phyloP scores from a whole-genome alignment of 1,284 basidiomycete species.

The Agaricales sp. region DNA sequence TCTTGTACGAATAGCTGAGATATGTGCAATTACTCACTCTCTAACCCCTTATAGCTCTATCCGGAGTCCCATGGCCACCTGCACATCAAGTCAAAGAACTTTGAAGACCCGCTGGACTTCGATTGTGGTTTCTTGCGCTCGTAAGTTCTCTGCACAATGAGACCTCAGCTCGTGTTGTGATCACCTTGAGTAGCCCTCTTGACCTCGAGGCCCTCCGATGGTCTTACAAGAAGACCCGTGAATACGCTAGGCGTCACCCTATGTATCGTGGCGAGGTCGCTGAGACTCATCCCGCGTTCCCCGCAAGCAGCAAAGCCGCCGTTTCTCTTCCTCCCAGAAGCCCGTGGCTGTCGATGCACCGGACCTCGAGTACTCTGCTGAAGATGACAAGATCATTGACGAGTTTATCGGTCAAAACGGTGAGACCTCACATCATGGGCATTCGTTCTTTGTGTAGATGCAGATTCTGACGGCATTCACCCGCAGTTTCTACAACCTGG shows the following conservation, averaged over 20 bases:
- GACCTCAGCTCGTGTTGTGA: too few relatives aligned
- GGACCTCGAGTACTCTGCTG: constrained; percentile 26
- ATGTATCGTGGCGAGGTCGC: constrained; percentile 36
- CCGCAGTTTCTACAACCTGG: constrained; percentile 22
- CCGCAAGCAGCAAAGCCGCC: constrained; percentile 8
- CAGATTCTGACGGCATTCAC: constrained; percentile 25
- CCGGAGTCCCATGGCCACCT: constrained; percentile 25
- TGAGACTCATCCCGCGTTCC: constrained; percentile 39
- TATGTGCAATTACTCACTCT: neutral
- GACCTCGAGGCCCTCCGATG: constrained; percentile 44
- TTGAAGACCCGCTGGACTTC: constrained; percentile 21
- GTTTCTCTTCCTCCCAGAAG: neutral
- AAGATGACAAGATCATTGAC: constrained; percentile 30
- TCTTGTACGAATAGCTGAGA: constrained; percentile 14
- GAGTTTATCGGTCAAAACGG: constrained; percentile 18
- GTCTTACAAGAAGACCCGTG: constrained; percentile 47
- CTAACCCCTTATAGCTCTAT: constrained; percentile 16
- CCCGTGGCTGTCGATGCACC: constrained; percentile 21
- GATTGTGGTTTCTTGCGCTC: constrained; percentile 19
- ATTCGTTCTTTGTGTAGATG: neutral
- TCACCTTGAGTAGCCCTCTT: constrained; percentile 29
- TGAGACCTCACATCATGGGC: neutral
- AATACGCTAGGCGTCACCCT: constrained; percentile 46
- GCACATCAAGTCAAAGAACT: constrained; percentile 25
- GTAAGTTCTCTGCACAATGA: too few relatives aligned